A percentile compares a stretch with the other conserved stretches of the same genome.
Evolutionary conservation across 768 basidiomycete species (phyloP).

Genomic region (Lactarius sanguifluus): DNA sequence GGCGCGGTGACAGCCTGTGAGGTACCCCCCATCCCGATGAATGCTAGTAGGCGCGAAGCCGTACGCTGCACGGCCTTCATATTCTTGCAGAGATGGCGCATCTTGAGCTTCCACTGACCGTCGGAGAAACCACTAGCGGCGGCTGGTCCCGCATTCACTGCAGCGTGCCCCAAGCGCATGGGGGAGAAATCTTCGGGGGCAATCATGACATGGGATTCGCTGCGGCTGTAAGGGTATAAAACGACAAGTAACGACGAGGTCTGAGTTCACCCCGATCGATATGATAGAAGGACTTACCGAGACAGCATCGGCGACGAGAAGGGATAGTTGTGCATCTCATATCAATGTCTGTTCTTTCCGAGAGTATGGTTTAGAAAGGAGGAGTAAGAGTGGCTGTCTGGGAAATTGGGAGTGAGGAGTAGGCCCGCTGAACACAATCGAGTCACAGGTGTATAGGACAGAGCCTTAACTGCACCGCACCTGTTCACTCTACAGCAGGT

Average conservation of each 20-base stretch:
- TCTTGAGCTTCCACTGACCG: too few species aligned
- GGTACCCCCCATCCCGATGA: slow-evolving; percentile 18
- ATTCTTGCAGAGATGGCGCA: too few species aligned
- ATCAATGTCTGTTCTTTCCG: too few species aligned
- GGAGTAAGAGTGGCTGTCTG: too few species aligned
- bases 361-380: too few species aligned
- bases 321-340: too few species aligned
- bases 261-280: neutral
- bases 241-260: neutral
- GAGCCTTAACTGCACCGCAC: too few species aligned
- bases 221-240: slow-evolving; percentile 6
- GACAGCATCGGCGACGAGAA: slow-evolving; percentile 15
- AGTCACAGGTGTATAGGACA: too few species aligned
- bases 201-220: slow-evolving; percentile 22
- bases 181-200: slow-evolving; percentile 22
- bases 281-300: slow-evolving; percentile 19
- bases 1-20: slow-evolving; percentile 11
- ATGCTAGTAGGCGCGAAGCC: neutral
- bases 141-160: neutral
- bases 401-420: too few species aligned
- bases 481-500: too few species aligned
- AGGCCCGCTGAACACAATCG: too few species aligned
- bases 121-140: neutral
- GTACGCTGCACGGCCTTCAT: too few species aligned
- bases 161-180: slow-evolving; percentile 22